Conservation (phyloP, 1,284 basidiomycete genomes). For the Fomitopsis palustris region DNA sequence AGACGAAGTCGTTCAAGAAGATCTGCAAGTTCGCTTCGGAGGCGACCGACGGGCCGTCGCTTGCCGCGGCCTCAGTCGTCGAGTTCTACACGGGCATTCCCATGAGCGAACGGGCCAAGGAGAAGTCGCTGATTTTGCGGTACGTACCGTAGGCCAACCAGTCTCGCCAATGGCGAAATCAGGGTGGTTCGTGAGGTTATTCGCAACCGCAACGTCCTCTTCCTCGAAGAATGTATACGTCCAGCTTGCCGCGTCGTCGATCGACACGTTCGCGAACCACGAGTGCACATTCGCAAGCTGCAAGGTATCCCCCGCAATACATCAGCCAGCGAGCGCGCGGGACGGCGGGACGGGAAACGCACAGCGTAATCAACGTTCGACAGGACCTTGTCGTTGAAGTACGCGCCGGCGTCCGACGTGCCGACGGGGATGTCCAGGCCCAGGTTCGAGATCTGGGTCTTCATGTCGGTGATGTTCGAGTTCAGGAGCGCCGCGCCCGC, state of each 20-base stretch:
- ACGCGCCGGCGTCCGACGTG: conserved; percentile 87
- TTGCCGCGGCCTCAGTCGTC: conserved; percentile 49
- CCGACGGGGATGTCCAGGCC: conserved; percentile 72
- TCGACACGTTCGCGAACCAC: conserved; percentile 75
- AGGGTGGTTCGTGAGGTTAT: conserved; percentile 61
- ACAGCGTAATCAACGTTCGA: conserved; percentile 74
- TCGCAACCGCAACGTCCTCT: conserved; percentile 53
- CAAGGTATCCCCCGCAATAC: not conserved
- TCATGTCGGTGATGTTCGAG: conserved; percentile 63
- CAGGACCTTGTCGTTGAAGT: conserved; percentile 75
- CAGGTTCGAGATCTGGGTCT: conserved; percentile 49
- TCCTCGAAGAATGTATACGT: conserved; percentile 55
- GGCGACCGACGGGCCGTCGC: conserved; percentile 66
- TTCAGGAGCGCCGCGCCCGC: conserved; percentile 55
- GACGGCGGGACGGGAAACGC: conserved; percentile 26
- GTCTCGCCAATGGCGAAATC: conserved; percentile 87
- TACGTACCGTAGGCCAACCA: conserved; percentile 83
- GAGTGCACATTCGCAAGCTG: conserved; percentile 78
- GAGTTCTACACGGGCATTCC: conserved; percentile 47
- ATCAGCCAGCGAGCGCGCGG: not conserved
- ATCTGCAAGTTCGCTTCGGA: conserved; percentile 61
- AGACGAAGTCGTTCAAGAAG: conserved; percentile 86
- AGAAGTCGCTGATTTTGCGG: not conserved
- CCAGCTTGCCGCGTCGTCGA: conserved; percentile 69
- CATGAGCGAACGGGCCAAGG: not conserved